Evolutionary conservation across 225 moss, liverwort and hornwort species (phyloP).

Genomic region (Lunularia cruciata): DNA sequence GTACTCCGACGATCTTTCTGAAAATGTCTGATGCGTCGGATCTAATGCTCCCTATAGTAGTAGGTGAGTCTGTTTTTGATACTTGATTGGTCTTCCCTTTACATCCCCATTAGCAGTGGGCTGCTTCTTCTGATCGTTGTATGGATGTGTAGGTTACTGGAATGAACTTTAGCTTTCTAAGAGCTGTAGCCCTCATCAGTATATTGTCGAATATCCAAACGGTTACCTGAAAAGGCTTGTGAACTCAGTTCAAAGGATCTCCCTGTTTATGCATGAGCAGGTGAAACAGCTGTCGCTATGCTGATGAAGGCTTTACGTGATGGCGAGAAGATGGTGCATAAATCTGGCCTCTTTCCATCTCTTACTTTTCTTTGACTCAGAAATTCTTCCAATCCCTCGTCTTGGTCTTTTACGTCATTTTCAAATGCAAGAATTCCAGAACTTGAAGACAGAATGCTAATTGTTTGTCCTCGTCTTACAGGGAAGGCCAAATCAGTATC

Average conservation of each 20-base stretch:
- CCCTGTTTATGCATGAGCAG: conserved; percentile 38
- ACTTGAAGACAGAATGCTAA: neutral
- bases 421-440: neutral
- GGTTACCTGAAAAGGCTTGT: neutral
- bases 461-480: conserved; percentile 21
- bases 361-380: neutral
- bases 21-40: conserved; percentile 78
- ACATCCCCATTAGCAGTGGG: too few relatives aligned
- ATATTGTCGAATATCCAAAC: too few relatives aligned
- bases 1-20: conserved; percentile 90
- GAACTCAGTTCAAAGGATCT: too few relatives aligned
- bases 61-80: conserved; percentile 45
- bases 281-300: conserved; percentile 84
- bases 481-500: conserved; percentile 86
- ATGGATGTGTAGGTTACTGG: too few relatives aligned
- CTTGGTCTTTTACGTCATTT: neutral
- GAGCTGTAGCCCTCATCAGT: too few relatives aligned
- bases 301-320: conserved; percentile 92
- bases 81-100: too few relatives aligned
- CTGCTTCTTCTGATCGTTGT: too few relatives aligned
- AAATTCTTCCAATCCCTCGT: neutral
- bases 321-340: conserved; percentile 51
- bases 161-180: too few relatives aligned
- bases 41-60: conserved; percentile 92
- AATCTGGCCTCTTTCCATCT: neutral